Evolutionary conservation across 2,329 filamentous ascomycete species (phyloP), one percentile per base, ranked within the genome.

Genomic region (Bipolaris gigantea): DNA sequence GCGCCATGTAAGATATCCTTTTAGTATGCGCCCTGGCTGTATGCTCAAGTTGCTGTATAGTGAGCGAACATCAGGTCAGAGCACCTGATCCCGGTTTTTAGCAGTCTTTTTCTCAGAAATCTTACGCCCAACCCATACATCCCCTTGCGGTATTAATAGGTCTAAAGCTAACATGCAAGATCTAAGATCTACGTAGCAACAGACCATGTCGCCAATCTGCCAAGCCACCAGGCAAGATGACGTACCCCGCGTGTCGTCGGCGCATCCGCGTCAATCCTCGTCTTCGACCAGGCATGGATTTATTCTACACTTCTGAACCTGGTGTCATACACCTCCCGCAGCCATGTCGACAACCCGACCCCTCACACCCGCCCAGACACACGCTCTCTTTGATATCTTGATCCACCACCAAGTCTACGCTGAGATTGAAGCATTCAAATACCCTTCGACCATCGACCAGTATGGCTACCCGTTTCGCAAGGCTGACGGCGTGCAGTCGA

Each of bases 391-490:
- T 65, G 81, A 83, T 63, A 77, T 83, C 60, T 69, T 83, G 34
- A 81, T 79, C 51, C 81, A 83, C 66, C 75, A 80, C 69, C 78
- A 82, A 62, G 78, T 80, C 36, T 83, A 83, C 72, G 73, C 81
- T 11, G 89, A 94, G 73, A 89, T 91, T 56, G 82, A 88, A 67
- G 81, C 81, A 56, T 91, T 92, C 79, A 89, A 87, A 65, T 74
- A 80, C 34, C 83, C 88, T 0, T 76, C 79, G 2, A 83, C 85
- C 25, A 87, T 92, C 55, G 78, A 81, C 54, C 73, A 79, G 19
- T 92, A 90, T 76, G 89, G 89, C 13, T 85, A 83, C 58, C 89
- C 89, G 0, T 92, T 92, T 72, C 75, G 73, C 53, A 79, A 70
- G 59, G 70, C 61, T 30, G 67, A 75, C 30, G 68, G 72, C 55